phyloP scores from a whole-genome alignment of 2,329 filamentous ascomycete species.

The Exophiala sideris region DNA sequence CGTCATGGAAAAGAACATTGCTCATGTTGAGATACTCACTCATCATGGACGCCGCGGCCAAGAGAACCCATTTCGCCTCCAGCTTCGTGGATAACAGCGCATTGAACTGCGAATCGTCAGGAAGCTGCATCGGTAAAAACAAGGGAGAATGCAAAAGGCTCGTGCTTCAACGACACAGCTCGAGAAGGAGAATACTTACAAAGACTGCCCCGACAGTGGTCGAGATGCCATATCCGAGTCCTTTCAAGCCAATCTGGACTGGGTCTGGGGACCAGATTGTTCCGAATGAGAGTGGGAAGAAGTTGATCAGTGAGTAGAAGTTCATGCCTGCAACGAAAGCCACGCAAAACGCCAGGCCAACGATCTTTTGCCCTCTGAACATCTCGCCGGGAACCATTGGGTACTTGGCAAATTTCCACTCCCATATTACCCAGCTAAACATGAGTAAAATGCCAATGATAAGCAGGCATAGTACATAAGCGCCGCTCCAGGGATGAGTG shows the following conservation, averaged over 20 bases:
- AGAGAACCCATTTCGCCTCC: constrained; percentile 1
- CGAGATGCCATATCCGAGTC: constrained; percentile 36
- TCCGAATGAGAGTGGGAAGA: constrained; percentile 63
- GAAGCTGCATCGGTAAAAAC: too few species aligned
- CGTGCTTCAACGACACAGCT: too few species aligned
- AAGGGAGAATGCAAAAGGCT: too few species aligned
- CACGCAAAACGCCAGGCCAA: constrained; percentile 53
- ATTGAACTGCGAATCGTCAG: constrained; percentile 38
- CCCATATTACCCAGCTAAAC: constrained; percentile 43
- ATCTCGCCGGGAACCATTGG: constrained; percentile 45
- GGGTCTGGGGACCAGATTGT: constrained; percentile 65
- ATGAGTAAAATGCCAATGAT: constrained; percentile 31
- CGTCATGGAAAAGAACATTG: background rate
- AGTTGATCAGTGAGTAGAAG: constrained; percentile 53
- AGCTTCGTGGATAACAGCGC: constrained; percentile 43
- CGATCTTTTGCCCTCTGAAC: constrained; percentile 48
- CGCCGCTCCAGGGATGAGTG: constrained; percentile 13
- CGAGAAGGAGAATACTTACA: background rate
- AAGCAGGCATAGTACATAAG: constrained; percentile 25
- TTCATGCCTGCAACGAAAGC: constrained; percentile 59
- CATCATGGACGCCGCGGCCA: constrained; percentile 3
- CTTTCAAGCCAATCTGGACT: constrained; percentile 61
- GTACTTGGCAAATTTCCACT: constrained; percentile 43
- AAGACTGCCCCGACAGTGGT: constrained; percentile 53
- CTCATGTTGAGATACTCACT: background rate